Evolutionary conservation across 352 stramenopile species (phyloP).

Genomic region (Halophytophthora polymorphica): DNA sequence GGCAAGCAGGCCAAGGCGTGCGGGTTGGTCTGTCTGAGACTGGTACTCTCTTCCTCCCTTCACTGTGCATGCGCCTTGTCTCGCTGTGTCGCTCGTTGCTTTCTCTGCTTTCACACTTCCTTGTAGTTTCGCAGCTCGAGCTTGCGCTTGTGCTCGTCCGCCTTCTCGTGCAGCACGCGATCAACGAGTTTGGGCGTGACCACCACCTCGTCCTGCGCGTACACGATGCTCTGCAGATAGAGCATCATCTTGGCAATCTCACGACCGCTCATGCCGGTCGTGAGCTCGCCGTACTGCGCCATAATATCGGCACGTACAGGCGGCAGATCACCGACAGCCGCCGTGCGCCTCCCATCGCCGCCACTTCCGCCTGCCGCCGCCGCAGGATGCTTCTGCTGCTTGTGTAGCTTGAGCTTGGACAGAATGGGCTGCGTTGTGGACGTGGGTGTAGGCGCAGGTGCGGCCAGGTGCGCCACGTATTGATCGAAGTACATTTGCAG

Average conservation of each 20-base stretch:
- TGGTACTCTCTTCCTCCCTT: too few relatives aligned
- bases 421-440: neutral
- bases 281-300: slow-evolving; percentile 50
- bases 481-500: slow-evolving; percentile 72
- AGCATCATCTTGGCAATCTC: slow-evolving; percentile 89
- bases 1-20: too few relatives aligned
- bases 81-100: too few relatives aligned
- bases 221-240: slow-evolving; percentile 81
- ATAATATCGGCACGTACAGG: slow-evolving; percentile 23
- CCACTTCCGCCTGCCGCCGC: slow-evolving; percentile 3
- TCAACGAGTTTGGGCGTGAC: slow-evolving; percentile 50
- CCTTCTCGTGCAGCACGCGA: slow-evolving; percentile 66
- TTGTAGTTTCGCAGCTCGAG: slow-evolving; percentile 51
- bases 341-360: slow-evolving; percentile 13
- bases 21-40: too few relatives aligned
- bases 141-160: slow-evolving; percentile 75
- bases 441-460: neutral
- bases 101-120: slow-evolving; percentile 11
- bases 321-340: slow-evolving; percentile 12
- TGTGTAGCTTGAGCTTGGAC: neutral
- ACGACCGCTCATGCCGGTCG: slow-evolving; percentile 75
- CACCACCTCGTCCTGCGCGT: slow-evolving; percentile 60
- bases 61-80: too few relatives aligned
- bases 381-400: neutral
- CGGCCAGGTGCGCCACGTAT: slow-evolving; percentile 40